Evolutionary conservation across 164 flowering plant species (phyloP).

Genomic region (Amborella trichopoda): DNA sequence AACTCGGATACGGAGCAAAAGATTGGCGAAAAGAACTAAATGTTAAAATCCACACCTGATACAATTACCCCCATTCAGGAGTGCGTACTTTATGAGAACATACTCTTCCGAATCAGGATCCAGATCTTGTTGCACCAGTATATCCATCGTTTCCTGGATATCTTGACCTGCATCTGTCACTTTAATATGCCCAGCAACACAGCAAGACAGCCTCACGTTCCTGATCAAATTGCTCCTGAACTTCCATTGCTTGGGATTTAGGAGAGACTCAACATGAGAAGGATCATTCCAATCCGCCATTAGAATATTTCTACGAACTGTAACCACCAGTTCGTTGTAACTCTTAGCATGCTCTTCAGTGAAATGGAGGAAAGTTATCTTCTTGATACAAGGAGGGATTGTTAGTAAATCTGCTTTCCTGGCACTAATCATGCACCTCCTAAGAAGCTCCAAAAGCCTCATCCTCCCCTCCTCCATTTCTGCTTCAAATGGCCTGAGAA

Average conservation of each 20-base stretch:
- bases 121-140: slow-evolving; percentile 57
- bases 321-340: slow-evolving; percentile 91
- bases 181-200: slow-evolving; percentile 95
- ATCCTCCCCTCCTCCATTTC: slow-evolving; percentile 82
- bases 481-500: slow-evolving; percentile 88
- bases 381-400: slow-evolving; percentile 93
- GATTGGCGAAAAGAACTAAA: background rate
- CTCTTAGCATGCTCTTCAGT: slow-evolving; percentile 74
- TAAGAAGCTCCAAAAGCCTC: slow-evolving; percentile 60
- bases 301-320: slow-evolving; percentile 80
- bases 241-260: slow-evolving; percentile 97
- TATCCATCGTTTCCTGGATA: slow-evolving; percentile 96
- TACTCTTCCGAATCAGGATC: slow-evolving; percentile 66
- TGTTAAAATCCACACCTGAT: slow-evolving; percentile 52
- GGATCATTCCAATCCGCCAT: slow-evolving; percentile 99
- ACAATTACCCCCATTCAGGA: slow-evolving; percentile 68
- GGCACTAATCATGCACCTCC: slow-evolving; percentile 93
- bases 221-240: slow-evolving; percentile 60
- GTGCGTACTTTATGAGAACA: slow-evolving; percentile 41
- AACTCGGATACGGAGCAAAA: background rate
- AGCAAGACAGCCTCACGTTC: slow-evolving; percentile 89
- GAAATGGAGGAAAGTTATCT: slow-evolving; percentile 52
- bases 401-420: slow-evolving; percentile 66
- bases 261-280: slow-evolving; percentile 87
- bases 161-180: slow-evolving; percentile 79